Conservation (phyloP, 2,329 filamentous ascomycete species). For the Xylaria polymorpha region DNA sequence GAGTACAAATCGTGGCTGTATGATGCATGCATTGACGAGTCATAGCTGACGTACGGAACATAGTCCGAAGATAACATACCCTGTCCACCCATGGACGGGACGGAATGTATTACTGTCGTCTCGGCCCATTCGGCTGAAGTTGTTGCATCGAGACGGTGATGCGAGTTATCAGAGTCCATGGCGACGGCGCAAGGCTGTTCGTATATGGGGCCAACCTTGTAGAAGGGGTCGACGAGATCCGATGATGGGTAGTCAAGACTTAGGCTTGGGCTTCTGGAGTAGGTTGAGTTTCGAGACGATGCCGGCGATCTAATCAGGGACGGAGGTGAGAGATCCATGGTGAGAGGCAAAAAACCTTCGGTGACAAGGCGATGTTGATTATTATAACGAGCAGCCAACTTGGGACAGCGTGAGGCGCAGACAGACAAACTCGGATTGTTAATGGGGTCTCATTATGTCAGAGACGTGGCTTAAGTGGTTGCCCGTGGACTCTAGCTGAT, state of each 20-base stretch:
- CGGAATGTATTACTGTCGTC: constrained; percentile 54
- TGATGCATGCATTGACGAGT: constrained; percentile 54
- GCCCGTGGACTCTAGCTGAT: constrained; percentile 23
- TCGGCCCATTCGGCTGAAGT: constrained; percentile 59
- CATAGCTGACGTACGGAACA: constrained; percentile 62
- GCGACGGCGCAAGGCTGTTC: constrained; percentile 55
- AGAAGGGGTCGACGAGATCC: constrained; percentile 56
- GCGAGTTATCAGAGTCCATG: constrained; percentile 53
- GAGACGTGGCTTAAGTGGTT: constrained; percentile 30
- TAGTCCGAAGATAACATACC: constrained; percentile 63
- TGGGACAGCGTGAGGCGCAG: constrained; percentile 34
- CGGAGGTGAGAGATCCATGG: constrained; percentile 64
- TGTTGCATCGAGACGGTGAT: constrained; percentile 56
- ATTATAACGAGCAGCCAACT: constrained; percentile 36
- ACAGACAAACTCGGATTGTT: constrained; percentile 16
- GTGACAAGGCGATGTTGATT: constrained; percentile 32
- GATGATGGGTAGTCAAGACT: constrained; percentile 61
- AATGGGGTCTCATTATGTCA: constrained; percentile 37
- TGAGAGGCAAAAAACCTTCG: constrained; percentile 24
- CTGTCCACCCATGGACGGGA: constrained; percentile 56
- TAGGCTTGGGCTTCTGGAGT: constrained; percentile 55
- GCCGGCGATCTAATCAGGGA: constrained; percentile 59
- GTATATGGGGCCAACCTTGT: constrained; percentile 57
- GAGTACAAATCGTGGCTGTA: constrained; percentile 63
- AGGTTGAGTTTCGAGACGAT: constrained; percentile 59